Evolutionary conservation across 257 asterid genomes (phyloP).

Genomic region (Solanum clarkiae): DNA sequence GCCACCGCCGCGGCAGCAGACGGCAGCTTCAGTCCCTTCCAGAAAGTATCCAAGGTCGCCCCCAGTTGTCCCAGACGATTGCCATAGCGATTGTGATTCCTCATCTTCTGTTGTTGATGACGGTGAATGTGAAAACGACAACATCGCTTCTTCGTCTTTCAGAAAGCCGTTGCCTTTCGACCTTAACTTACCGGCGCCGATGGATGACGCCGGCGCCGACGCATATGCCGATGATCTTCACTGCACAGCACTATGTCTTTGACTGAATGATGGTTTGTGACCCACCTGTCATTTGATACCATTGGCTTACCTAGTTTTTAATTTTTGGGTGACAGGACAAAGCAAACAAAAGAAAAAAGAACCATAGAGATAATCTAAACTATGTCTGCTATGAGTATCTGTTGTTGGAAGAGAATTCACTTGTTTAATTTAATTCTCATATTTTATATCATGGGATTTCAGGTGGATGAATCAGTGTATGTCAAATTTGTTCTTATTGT

Average conservation of each 20-base stretch:
- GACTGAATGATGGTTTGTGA: background rate
- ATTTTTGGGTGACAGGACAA: conserved; percentile 3
- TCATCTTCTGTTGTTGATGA: conserved; percentile 48
- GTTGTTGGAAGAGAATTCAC: conserved; percentile 12
- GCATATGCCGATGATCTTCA: conserved; percentile 8
- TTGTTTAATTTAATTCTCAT: conserved; percentile 3
- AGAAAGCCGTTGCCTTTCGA: conserved; percentile 32
- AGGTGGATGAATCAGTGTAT: background rate
- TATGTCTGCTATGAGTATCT: conserved; percentile 11
- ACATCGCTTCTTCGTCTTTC: conserved; percentile 25
- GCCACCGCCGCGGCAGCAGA: conserved; percentile 12
- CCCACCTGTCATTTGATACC: background rate
- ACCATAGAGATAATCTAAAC: conserved; percentile 6
- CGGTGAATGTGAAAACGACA: conserved; percentile 27
- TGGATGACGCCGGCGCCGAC: conserved; percentile 16
- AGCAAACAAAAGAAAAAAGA: background rate
- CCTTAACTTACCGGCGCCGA: conserved; percentile 32
- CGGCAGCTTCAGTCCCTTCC: conserved; percentile 6
- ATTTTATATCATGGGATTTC: background rate
- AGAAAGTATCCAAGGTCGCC: conserved; percentile 62
- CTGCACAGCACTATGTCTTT: conserved; percentile 10
- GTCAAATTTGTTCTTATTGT: background rate
- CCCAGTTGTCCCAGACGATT: conserved; percentile 52
- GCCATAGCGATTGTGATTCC: conserved; percentile 54
- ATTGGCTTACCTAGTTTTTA: conserved; percentile 2